A percentile compares a stretch with the other conserved stretches of the same genome.
phyloP scores from a whole-genome alignment of 2,329 filamentous ascomycete genomes.

The Botryotinia calthae region DNA sequence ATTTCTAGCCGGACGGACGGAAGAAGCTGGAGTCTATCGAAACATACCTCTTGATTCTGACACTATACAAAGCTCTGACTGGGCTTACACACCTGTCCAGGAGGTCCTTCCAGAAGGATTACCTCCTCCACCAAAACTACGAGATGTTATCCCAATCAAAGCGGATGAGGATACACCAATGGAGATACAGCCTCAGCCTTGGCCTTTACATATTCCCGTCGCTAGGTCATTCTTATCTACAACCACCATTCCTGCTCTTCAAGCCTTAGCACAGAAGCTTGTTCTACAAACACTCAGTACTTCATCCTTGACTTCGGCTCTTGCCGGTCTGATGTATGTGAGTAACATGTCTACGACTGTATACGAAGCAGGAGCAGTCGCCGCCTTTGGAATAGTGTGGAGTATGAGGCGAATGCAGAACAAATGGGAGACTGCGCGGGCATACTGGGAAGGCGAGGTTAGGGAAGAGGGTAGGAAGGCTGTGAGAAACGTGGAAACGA shows the following conservation, averaged over 20 bases:
- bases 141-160: constrained; percentile 27
- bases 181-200: constrained; percentile 42
- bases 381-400: constrained; percentile 59
- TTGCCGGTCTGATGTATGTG: constrained; percentile 57
- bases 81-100: constrained; percentile 32
- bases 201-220: constrained; percentile 72
- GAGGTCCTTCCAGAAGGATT: constrained; percentile 15
- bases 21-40: constrained; percentile 54
- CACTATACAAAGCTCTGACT: constrained; percentile 19
- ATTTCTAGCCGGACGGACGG: constrained; percentile 75
- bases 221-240: constrained; percentile 65
- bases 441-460: constrained; percentile 65
- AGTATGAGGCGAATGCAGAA: constrained; percentile 59
- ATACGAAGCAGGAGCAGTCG: constrained; percentile 62
- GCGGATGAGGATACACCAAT: constrained; percentile 28
- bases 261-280: constrained; percentile 69
- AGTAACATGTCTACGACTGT: constrained; percentile 52
- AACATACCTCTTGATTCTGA: constrained; percentile 1
- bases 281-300: constrained; percentile 71
- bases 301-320: constrained; percentile 57
- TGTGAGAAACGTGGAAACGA: constrained; percentile 54
- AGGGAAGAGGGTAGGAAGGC: constrained; percentile 64
- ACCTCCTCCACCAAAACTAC: constrained; percentile 25
- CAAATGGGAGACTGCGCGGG: constrained; percentile 59
- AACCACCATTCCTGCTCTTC: constrained; percentile 67